Conservation (phyloP, 139 green algal species). For the Chlamydomonas sp. region DNA sequence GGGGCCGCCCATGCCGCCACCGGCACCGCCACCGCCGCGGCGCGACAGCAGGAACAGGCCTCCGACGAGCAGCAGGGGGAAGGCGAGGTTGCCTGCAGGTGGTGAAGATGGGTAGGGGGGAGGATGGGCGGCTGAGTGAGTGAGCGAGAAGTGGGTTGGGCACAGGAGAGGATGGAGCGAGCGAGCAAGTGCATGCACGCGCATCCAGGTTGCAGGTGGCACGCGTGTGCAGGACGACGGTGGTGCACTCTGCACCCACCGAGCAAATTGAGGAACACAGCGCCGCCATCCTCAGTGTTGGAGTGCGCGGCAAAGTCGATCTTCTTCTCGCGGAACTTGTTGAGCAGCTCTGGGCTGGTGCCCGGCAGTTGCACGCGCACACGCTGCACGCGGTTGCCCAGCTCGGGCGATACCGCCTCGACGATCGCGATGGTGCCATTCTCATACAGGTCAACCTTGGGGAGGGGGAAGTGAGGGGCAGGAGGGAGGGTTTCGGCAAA, state of each 20-base stretch:
- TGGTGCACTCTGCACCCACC: constrained; percentile 49
- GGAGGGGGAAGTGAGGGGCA: too few species aligned
- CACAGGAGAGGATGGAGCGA: too few species aligned
- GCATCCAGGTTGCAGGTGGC: neutral
- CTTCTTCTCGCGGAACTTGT: constrained; percentile 97
- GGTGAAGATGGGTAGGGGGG: too few species aligned
- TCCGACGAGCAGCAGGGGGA: constrained; percentile 96
- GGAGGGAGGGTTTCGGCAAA: too few species aligned
- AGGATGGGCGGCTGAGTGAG: too few species aligned
- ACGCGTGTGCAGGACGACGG: neutral
- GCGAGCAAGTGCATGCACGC: too few species aligned
- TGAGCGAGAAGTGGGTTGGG: neutral
- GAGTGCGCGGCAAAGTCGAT: constrained; percentile 98
- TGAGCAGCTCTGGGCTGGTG: constrained; percentile 84
- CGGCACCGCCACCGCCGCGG: constrained; percentile 69
- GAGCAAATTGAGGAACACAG: constrained; percentile 88
- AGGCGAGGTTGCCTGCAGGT: constrained; percentile 90
- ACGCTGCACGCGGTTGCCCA: constrained; percentile 97
- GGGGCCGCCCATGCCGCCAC: constrained; percentile 72
- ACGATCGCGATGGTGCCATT: constrained; percentile 99
- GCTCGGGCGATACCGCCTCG: constrained; percentile 95
- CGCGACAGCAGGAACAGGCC: constrained; percentile 98
- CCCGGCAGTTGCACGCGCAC: constrained; percentile 97
- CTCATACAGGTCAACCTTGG: constrained; percentile 98
- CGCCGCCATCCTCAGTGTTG: constrained; percentile 85